Conservation (phyloP, 108 stramenopile species). For the Nitzschia sp. region DNA sequence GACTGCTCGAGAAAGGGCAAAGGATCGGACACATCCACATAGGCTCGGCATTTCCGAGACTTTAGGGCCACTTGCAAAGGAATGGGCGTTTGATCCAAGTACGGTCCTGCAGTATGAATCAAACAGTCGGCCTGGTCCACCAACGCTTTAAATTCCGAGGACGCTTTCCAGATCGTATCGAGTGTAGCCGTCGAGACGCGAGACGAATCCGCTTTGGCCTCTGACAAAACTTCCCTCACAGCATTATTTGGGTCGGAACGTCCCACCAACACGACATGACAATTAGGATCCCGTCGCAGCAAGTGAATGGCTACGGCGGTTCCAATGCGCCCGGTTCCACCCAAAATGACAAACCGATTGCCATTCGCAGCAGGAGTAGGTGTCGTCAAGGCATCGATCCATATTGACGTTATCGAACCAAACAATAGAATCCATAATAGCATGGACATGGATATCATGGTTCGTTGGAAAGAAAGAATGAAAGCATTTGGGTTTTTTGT, state of each 20-base stretch:
- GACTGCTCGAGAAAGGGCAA: slow-evolving; percentile 46
- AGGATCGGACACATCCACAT: slow-evolving; percentile 68
- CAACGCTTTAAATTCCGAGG: neutral
- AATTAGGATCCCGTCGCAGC: slow-evolving; percentile 24
- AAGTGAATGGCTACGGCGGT: slow-evolving; percentile 53
- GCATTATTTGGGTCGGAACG: slow-evolving; percentile 16
- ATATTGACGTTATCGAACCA: neutral
- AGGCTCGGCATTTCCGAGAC: slow-evolving; percentile 29
- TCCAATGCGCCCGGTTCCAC: slow-evolving; percentile 55
- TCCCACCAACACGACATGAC: slow-evolving; percentile 44
- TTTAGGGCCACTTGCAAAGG: slow-evolving; percentile 26
- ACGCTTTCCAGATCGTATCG: neutral
- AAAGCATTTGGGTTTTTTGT: too few relatives aligned
- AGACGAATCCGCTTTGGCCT: neutral
- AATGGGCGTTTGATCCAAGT: slow-evolving; percentile 32
- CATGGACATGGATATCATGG: too few relatives aligned
- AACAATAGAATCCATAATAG: neutral
- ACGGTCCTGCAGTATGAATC: slow-evolving; percentile 67
- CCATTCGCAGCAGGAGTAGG: neutral
- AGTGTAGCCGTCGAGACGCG: neutral
- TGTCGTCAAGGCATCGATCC: neutral
- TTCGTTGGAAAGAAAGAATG: too few relatives aligned
- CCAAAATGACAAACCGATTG: slow-evolving; percentile 33
- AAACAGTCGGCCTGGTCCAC: slow-evolving; percentile 33
- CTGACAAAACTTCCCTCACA: neutral